Conservation (phyloP, 2,329 filamentous ascomycete genomes). For the Phyllosticta paracitricarpa region DNA sequence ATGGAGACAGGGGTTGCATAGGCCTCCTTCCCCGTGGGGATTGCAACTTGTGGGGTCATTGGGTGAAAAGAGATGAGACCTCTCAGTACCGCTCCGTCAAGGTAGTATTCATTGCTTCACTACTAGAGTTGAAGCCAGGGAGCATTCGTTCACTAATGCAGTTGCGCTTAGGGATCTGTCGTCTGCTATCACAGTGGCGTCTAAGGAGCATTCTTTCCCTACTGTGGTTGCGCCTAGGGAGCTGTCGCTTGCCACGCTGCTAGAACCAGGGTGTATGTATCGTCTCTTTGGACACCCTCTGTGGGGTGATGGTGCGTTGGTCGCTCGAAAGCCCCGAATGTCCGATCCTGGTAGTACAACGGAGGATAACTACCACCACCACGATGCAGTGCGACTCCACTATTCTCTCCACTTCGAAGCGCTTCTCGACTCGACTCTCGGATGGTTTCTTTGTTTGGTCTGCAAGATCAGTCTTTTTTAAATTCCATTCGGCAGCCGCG, state of each 20-base stretch:
- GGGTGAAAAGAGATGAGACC: no score
- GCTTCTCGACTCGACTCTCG: background rate
- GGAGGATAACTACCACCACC: background rate
- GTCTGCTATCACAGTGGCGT: no score
- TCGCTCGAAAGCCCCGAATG: slow-evolving; percentile 3
- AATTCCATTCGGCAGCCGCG: background rate
- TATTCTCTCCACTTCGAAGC: background rate
- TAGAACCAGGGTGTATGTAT: no score
- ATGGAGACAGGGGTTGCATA: background rate
- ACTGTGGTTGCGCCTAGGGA: no score
- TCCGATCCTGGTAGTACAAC: background rate
- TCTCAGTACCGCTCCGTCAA: no score
- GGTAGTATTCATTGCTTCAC: no score
- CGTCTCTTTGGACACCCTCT: background rate
- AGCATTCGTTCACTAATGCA: no score
- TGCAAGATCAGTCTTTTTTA: background rate
- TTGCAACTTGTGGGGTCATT: no score
- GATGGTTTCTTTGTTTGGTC: background rate
- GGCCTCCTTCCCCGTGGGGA: background rate
- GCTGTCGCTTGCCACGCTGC: no score
- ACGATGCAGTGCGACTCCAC: background rate
- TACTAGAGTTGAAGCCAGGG: no score
- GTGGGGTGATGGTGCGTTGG: background rate
- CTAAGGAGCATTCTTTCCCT: no score
- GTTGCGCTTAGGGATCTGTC: no score